Conservation (phyloP, 768 basidiomycete species). For the Trametes sanguinea region DNA sequence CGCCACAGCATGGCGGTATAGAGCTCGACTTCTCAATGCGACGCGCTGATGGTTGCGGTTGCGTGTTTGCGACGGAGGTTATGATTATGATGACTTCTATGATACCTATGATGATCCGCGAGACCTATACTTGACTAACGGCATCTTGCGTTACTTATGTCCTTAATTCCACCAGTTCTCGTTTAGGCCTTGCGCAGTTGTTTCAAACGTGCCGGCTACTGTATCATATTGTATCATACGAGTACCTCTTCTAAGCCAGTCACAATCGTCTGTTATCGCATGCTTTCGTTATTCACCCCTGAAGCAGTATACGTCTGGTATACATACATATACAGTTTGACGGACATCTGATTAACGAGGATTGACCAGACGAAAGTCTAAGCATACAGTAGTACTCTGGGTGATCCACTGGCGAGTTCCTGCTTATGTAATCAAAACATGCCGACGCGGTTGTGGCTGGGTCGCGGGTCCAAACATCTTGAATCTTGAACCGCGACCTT, state of each 20-base stretch:
- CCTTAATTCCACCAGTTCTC: slow-evolving; percentile 14
- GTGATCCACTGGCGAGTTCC: neutral
- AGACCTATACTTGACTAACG: slow-evolving; percentile 16
- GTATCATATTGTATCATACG: slow-evolving; percentile 23
- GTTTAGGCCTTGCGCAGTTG: neutral
- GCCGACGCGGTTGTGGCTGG: neutral
- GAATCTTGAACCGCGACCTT: too few species aligned
- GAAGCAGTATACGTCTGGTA: neutral
- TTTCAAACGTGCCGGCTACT: neutral
- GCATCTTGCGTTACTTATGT: slow-evolving; percentile 5
- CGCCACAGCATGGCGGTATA: slow-evolving; percentile 70
- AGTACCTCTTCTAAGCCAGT: neutral
- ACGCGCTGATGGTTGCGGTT: slow-evolving; percentile 14
- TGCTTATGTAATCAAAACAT: neutral
- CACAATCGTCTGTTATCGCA: neutral
- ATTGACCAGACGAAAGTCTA: too few species aligned
- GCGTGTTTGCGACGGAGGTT: slow-evolving; percentile 5
- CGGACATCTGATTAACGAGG: too few species aligned
- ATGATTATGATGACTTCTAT: slow-evolving; percentile 21
- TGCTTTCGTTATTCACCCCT: neutral
- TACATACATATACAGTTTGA: too few species aligned
- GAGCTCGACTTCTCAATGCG: slow-evolving; percentile 3
- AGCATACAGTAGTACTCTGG: too few species aligned
- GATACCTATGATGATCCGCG: slow-evolving; percentile 21
- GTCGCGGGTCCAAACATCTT: neutral